Percentiles rank a stretch among this genome's conserved stretches.
Evolutionary conservation across 2,329 filamentous ascomycete genomes (phyloP).

Genomic region (Cordyceps sp.): DNA sequence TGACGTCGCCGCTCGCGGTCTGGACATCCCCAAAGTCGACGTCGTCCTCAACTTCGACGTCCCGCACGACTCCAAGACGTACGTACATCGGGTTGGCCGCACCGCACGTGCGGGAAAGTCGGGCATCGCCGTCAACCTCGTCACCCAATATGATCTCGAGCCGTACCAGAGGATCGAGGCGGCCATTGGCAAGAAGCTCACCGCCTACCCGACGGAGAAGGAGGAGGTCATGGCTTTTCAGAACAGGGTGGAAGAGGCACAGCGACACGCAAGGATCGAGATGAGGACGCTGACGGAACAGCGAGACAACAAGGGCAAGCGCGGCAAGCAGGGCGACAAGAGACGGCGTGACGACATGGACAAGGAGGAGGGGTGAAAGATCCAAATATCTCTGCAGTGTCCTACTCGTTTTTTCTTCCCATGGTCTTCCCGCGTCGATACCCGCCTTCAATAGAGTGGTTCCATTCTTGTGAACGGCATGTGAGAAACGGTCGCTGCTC

Average conservation of each 20-base stretch:
- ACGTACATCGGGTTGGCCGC: constrained; percentile 77
- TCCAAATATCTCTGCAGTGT: too few relatives aligned
- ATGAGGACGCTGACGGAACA: constrained; percentile 69
- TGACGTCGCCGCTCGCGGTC: constrained; percentile 81
- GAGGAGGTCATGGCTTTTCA: constrained; percentile 77
- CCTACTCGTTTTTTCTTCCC: too few relatives aligned
- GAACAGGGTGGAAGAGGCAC: constrained; percentile 64
- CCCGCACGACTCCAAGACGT: constrained; percentile 74
- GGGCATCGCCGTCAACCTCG: constrained; percentile 63
- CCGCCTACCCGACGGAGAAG: constrained; percentile 52
- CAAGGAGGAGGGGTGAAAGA: constrained; percentile 36
- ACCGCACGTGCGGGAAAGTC: constrained; percentile 77
- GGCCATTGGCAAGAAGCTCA: constrained; percentile 61
- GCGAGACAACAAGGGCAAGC: constrained; percentile 38
- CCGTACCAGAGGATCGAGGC: constrained; percentile 69
- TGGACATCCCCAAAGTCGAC: constrained; percentile 87
- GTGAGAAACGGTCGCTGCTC: too few relatives aligned
- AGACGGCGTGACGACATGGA: constrained; percentile 51
- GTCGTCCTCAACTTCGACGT: constrained; percentile 76
- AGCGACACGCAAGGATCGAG: constrained; percentile 60
- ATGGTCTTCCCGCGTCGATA: too few relatives aligned
- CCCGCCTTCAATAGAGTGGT: too few relatives aligned
- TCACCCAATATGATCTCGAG: constrained; percentile 79
- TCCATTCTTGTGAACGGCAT: too few relatives aligned
- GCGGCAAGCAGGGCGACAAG: constrained; percentile 20